Evolutionary conservation across 768 basidiomycete species (phyloP).

Genomic region (Russula sp.): DNA sequence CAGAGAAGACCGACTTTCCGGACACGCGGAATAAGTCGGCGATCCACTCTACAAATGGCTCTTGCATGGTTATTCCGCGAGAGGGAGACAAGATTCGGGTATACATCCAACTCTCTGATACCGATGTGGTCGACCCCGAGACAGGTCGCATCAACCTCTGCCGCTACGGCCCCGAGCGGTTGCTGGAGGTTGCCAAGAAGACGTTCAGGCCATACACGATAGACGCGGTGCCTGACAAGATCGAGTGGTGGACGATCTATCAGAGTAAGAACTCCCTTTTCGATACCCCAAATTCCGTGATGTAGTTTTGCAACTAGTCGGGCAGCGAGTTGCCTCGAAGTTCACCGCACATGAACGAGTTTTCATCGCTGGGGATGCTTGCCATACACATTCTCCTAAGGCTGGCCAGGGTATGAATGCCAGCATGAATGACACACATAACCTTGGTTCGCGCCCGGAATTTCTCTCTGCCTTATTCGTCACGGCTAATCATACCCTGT

Average conservation of each 20-base stretch:
- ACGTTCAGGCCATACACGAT: slow-evolving; percentile 38
- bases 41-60: slow-evolving; percentile 47
- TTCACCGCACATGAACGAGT: slow-evolving; percentile 44
- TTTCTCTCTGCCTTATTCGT: not conserved
- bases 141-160: slow-evolving; percentile 41
- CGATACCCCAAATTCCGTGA: slow-evolving; percentile 27
- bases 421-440: slow-evolving; percentile 49
- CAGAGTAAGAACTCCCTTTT: slow-evolving; percentile 32
- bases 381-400: slow-evolving; percentile 37
- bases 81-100: slow-evolving; percentile 43
- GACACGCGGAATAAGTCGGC: slow-evolving; percentile 45
- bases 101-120: slow-evolving; percentile 46
- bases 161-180: slow-evolving; percentile 34
- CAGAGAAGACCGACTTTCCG: slow-evolving; percentile 43
- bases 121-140: slow-evolving; percentile 32
- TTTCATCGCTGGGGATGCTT: slow-evolving; percentile 54
- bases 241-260: slow-evolving; percentile 49
- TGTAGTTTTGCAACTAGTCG: slow-evolving; percentile 33
- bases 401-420: slow-evolving; percentile 51
- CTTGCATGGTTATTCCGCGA: slow-evolving; percentile 48
- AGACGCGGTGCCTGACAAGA: slow-evolving; percentile 28
- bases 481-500: not conserved
- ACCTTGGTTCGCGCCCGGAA: slow-evolving; percentile 30
- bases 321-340: slow-evolving; percentile 49
- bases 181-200: slow-evolving; percentile 40